Evolutionary conservation across 345 rosid genomes (phyloP).

Genomic region (Rhodomyrtus tomentosa): DNA sequence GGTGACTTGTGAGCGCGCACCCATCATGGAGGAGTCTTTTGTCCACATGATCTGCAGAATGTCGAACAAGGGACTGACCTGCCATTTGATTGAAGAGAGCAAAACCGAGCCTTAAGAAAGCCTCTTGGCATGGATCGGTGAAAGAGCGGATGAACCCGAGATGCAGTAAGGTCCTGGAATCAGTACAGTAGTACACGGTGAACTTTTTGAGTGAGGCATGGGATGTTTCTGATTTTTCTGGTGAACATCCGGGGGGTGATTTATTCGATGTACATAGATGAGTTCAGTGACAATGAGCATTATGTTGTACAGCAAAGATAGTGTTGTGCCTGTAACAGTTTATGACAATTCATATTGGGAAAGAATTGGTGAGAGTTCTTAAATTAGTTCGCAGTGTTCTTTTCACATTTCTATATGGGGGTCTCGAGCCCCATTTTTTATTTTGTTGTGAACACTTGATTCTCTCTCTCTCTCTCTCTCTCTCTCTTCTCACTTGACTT

Average conservation of each 20-base stretch:
- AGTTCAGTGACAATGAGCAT: neutral
- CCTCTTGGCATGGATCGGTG: neutral
- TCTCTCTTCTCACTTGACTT: neutral
- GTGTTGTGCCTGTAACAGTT: neutral
- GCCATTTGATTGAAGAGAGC: neutral
- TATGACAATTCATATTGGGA: neutral
- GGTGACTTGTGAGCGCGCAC: neutral
- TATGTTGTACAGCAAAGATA: neutral
- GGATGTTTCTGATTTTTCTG: conserved; percentile 5
- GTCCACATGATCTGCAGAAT: neutral
- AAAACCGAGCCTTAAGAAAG: neutral
- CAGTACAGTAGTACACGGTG: neutral
- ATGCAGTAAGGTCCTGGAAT: neutral
- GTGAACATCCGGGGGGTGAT: conserved; percentile 3
- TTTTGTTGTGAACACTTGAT: neutral
- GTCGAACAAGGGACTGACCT: neutral
- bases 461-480: neutral
- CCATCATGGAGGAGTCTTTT: neutral
- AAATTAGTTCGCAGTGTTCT: neutral
- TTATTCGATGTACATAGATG: conserved; percentile 2
- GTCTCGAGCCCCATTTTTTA: neutral
- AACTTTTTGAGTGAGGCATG: neutral
- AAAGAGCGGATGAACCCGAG: neutral
- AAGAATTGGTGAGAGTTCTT: neutral
- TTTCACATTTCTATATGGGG: neutral